Conservation (phyloP, 768 basidiomycete species). For the Boletellus ananiceps region DNA sequence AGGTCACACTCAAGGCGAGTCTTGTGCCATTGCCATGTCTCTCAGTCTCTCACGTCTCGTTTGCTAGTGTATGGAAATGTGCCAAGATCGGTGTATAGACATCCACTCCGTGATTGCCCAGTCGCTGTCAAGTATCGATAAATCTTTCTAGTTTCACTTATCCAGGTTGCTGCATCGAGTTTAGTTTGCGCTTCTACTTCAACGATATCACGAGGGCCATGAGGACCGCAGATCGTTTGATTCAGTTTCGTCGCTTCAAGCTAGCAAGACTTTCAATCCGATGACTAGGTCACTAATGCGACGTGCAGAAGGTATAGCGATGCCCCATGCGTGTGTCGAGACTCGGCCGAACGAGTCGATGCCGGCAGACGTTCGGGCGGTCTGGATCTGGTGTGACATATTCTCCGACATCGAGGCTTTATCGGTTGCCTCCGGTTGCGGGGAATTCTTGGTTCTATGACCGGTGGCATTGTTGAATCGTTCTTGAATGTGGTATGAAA, state of each 20-base stretch:
- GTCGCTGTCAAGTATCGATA: constrained; percentile 43
- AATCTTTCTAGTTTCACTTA: constrained; percentile 6
- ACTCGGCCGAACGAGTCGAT: background rate
- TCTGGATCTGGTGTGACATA: no score
- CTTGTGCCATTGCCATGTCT: constrained; percentile 15
- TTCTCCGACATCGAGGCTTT: no score
- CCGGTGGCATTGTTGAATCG: no score
- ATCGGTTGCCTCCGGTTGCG: no score
- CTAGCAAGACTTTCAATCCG: background rate
- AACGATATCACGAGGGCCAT: background rate
- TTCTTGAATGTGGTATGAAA: no score
- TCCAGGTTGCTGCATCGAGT: background rate
- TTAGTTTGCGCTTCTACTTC: background rate
- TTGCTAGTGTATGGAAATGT: constrained; percentile 61
- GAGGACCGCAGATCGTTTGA: background rate
- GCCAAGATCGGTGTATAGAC: constrained; percentile 66
- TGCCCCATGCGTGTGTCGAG: no score
- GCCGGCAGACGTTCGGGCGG: no score
- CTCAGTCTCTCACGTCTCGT: background rate
- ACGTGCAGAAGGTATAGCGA: no score
- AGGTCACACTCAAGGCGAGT: constrained; percentile 54
- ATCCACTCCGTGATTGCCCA: constrained; percentile 74
- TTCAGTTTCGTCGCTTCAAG: background rate
- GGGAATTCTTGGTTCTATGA: no score
- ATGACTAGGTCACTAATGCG: background rate